Evolutionary conservation across 2,329 filamentous ascomycete genomes (phyloP).

Genomic region (Xylaria sp.): DNA sequence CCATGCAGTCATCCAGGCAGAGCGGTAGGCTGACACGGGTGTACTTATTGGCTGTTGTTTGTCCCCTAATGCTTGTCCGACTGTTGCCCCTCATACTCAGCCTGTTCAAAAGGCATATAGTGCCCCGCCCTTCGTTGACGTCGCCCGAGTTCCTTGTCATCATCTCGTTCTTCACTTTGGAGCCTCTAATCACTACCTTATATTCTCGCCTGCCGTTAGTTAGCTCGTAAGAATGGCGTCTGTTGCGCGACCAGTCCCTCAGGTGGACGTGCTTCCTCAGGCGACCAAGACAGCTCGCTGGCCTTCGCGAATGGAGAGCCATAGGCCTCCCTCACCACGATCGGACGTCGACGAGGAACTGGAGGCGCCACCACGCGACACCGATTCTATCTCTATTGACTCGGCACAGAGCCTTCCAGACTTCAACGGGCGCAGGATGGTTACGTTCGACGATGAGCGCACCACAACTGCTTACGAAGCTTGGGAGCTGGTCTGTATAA

Average conservation of each 20-base stretch:
- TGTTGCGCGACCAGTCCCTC: not conserved
- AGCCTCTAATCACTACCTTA: not conserved
- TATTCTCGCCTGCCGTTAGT: not conserved
- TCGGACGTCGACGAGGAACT: slow-evolving; percentile 2
- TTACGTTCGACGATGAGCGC: slow-evolving; percentile 25
- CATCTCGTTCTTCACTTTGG: not conserved
- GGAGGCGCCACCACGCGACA: slow-evolving; percentile 11
- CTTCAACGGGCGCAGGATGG: slow-evolving; percentile 8
- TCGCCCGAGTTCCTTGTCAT: not conserved
- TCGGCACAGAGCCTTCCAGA: slow-evolving; percentile 24
- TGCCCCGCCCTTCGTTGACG: not conserved
- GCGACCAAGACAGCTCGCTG: not conserved
- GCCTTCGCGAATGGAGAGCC: not conserved
- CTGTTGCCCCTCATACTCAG: not conserved
- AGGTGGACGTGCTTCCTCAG: not conserved
- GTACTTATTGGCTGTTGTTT: not conserved
- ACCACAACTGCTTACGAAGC: slow-evolving; percentile 32
- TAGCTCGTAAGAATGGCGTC: slow-evolving; percentile 13
- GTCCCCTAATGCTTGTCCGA: slow-evolving; percentile 9
- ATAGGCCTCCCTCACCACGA: not conserved
- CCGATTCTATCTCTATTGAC: slow-evolving; percentile 29
- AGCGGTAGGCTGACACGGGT: slow-evolving; percentile 23
- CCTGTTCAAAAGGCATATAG: slow-evolving; percentile 19
- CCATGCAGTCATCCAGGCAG: slow-evolving; percentile 32
- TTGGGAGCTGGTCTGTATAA: slow-evolving; percentile 27